phyloP scores from a whole-genome alignment of 768 basidiomycete genomes.

The Coprinopsis marcescibilis region DNA sequence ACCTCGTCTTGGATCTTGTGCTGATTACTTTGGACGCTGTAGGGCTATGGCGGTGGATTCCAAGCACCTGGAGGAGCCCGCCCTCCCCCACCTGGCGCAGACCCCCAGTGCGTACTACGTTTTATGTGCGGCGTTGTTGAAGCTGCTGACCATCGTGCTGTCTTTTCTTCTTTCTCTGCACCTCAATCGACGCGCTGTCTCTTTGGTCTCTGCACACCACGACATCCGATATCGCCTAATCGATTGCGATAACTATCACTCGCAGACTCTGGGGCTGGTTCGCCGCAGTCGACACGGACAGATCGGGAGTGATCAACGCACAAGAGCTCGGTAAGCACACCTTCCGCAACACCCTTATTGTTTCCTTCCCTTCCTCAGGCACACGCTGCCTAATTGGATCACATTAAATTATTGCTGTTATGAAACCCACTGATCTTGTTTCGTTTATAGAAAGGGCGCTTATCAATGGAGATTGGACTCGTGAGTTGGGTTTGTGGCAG shows the following conservation, averaged over 20 bases:
- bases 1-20: neutral
- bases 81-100: constrained; percentile 60
- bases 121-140: neutral
- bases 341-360: too few species aligned
- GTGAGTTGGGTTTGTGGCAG: constrained; percentile 37
- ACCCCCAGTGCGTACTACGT: constrained; percentile 59
- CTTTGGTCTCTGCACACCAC: too few species aligned
- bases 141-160: neutral
- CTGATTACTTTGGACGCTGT: neutral
- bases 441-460: constrained; percentile 35
- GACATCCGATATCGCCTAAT: too few species aligned
- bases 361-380: neutral
- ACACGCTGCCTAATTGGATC: neutral
- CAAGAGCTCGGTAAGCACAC: constrained; percentile 65
- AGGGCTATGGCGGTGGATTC: constrained; percentile 38
- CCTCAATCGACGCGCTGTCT: too few species aligned
- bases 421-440: neutral
- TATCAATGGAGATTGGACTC: constrained; percentile 67
- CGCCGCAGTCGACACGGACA: constrained; percentile 57
- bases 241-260: neutral
- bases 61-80: constrained; percentile 26
- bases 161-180: too few species aligned
- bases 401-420: neutral
- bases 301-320: constrained; percentile 62
- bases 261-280: constrained; percentile 73